Evolutionary conservation across 129 eudicot genomes (phyloP).

Genomic region (Lactuca sativa): DNA sequence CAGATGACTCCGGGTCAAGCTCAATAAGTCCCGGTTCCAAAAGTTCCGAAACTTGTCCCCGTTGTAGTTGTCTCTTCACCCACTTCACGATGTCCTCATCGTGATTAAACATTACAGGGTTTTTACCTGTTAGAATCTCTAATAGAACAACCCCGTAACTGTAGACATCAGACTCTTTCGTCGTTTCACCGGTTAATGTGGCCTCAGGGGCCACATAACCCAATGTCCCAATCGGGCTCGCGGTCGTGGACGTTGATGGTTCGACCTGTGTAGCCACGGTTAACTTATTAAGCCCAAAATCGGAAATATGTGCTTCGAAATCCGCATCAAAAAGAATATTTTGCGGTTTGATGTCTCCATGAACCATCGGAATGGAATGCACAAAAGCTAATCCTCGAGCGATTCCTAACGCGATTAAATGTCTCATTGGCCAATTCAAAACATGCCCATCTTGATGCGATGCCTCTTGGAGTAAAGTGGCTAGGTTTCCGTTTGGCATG

Average conservation of each 20-base stretch:
- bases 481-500: slow-evolving; percentile 90
- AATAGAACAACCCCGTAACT: slow-evolving; percentile 79
- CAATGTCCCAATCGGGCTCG: slow-evolving; percentile 63
- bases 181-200: slow-evolving; percentile 46
- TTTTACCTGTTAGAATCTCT: slow-evolving; percentile 72
- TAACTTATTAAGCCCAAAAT: slow-evolving; percentile 65
- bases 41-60: slow-evolving; percentile 62
- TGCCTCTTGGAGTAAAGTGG: slow-evolving; percentile 80
- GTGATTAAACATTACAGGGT: slow-evolving; percentile 70
- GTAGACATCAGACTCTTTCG: slow-evolving; percentile 70
- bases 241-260: slow-evolving; percentile 58
- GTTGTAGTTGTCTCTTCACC: slow-evolving; percentile 82
- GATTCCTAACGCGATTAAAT: slow-evolving; percentile 75
- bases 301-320: slow-evolving; percentile 84
- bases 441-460: slow-evolving; percentile 90
- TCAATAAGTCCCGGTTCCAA: slow-evolving; percentile 81
- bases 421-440: slow-evolving; percentile 95
- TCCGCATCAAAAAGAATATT: slow-evolving; percentile 85
- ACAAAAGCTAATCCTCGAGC: slow-evolving; percentile 80
- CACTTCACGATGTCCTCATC: slow-evolving; percentile 91
- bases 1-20: slow-evolving; percentile 89
- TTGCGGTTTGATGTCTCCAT: slow-evolving; percentile 84
- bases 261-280: slow-evolving; percentile 43
- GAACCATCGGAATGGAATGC: slow-evolving; percentile 59
- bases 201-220: slow-evolving; percentile 84